Conservation (phyloP, 106 monocot genomes). For the Cymbidium sinense region DNA sequence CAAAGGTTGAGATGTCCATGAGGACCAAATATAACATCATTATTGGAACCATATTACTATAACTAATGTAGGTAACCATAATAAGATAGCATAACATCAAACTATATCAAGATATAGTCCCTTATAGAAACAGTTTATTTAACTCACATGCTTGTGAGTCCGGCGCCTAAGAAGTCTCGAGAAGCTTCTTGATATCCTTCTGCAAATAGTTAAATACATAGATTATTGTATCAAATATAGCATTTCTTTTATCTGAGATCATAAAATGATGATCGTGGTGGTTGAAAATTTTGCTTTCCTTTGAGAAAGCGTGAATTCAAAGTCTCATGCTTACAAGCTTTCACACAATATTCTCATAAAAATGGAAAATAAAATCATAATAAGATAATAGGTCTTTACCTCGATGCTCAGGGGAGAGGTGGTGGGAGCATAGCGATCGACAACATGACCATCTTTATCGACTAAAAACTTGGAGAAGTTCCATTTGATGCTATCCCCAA, state of each 20-base stretch:
- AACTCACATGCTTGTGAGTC: background rate
- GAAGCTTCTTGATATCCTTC: slow-evolving; percentile 1
- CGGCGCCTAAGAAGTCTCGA: background rate
- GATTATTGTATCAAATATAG: too few species aligned
- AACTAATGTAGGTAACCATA: background rate
- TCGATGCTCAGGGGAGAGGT: slow-evolving; percentile 84
- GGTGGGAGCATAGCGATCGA: slow-evolving; percentile 83
- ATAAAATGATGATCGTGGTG: background rate
- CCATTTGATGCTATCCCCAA: slow-evolving; percentile 89
- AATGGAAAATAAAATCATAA: background rate
- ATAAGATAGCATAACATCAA: background rate
- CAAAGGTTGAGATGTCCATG: too few species aligned
- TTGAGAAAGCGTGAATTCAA: background rate
- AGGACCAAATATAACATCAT: background rate
- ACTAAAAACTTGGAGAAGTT: slow-evolving; percentile 32
- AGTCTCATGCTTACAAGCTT: too few species aligned
- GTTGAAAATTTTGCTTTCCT: background rate
- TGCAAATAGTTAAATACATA: background rate
- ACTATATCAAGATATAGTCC: background rate
- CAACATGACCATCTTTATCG: slow-evolving; percentile 81
- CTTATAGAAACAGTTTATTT: background rate
- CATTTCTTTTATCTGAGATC: too few species aligned
- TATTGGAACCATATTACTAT: background rate
- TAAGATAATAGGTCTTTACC: slow-evolving; percentile 9
- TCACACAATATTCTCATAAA: too few species aligned